Percentiles rank a stretch among this genome's conserved stretches.
phyloP scores from a whole-genome alignment of 352 stramenopile species.

The Nothophytophthora sp. region DNA sequence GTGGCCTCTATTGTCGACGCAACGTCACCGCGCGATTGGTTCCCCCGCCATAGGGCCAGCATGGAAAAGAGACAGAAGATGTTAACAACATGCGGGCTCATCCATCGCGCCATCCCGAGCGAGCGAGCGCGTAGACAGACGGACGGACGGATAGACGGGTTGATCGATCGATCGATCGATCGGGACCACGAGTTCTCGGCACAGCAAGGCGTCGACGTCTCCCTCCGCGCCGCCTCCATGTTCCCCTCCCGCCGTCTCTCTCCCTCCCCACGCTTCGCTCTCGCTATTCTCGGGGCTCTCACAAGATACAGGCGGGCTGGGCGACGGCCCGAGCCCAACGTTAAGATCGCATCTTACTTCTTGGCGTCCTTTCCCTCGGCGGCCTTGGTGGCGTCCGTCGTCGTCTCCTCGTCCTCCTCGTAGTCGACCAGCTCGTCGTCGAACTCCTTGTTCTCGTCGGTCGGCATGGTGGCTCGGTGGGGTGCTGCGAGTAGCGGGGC shows the following conservation, averaged over 20 bases:
- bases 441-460: conserved; percentile 89
- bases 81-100: conserved; percentile 72
- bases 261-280: conserved; percentile 20
- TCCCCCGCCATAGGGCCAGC: conserved; percentile 19
- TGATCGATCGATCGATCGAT: too few relatives aligned
- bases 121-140: not conserved
- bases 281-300: conserved; percentile 10
- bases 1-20: conserved; percentile 90
- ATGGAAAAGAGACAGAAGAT: conserved; percentile 85
- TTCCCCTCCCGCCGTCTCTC: conserved; percentile 9
- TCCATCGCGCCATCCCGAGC: conserved; percentile 17
- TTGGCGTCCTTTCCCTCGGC: conserved; percentile 88
- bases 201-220: too few relatives aligned
- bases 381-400: conserved; percentile 69
- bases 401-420: conserved; percentile 88
- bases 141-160: not conserved
- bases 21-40: conserved; percentile 4
- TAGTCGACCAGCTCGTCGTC: conserved; percentile 91
- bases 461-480: conserved; percentile 50
- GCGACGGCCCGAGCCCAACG: too few relatives aligned
- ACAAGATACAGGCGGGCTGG: too few relatives aligned
- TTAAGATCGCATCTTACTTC: conserved; percentile 81
- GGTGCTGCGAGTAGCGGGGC: conserved; percentile 7
- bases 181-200: too few relatives aligned
- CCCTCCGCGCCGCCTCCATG: too few relatives aligned